Evolutionary conservation across 306 rosid species (phyloP).

Genomic region (Malus sylvestris): DNA sequence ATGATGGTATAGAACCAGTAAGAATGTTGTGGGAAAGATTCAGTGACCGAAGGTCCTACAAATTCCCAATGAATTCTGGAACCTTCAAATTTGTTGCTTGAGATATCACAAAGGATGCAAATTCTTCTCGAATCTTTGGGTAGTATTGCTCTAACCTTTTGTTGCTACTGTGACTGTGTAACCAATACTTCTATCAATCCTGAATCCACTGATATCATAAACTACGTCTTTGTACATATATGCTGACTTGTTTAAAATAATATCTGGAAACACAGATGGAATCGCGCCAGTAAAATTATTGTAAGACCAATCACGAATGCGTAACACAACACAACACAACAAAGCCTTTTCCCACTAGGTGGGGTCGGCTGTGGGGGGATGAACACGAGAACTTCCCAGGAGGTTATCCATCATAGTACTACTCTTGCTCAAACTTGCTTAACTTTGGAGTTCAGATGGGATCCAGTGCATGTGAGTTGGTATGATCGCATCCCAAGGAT

Average conservation of each 20-base stretch:
- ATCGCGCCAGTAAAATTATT: neutral
- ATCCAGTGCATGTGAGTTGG: no score
- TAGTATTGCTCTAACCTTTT: neutral
- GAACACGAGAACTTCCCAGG: no score
- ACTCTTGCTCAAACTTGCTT: no score
- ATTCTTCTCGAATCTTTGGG: neutral
- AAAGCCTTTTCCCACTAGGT: no score
- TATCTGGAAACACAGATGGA: neutral
- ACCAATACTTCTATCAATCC: accelerated
- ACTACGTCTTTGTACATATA: neutral
- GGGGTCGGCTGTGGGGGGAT: no score
- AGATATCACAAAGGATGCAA: neutral
- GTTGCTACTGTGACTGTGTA: neutral
- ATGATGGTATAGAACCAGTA: neutral
- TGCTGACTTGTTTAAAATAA: neutral
- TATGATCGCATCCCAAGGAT: no score
- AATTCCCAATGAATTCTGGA: neutral
- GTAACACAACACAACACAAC: no score
- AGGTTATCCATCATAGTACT: no score
- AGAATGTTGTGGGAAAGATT: neutral
- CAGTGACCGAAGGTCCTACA: neutral
- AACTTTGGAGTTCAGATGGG: no score
- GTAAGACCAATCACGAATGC: neutral
- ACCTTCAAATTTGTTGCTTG: conserved; percentile 1
- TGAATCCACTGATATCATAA: neutral